phyloP scores from a whole-genome alignment of 768 basidiomycete species.

The Filobasidium wieringae region DNA sequence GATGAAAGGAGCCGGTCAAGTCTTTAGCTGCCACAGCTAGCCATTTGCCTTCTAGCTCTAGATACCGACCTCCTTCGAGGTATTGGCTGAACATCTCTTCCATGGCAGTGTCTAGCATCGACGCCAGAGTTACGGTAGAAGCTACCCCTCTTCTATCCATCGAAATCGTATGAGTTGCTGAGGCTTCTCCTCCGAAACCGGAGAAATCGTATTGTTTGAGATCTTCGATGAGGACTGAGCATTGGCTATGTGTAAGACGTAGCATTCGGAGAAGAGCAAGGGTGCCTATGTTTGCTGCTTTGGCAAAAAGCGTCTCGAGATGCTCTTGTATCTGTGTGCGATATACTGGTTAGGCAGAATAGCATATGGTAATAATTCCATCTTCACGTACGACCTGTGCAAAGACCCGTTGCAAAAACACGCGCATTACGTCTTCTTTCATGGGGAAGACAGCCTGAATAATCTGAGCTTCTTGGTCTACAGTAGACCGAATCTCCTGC shows the following conservation, averaged over 20 bases:
- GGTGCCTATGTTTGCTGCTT: conserved; percentile 63
- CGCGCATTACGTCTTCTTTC: conserved; percentile 91
- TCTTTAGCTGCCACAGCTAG: conserved; percentile 64
- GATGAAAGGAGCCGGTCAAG: conserved; percentile 61
- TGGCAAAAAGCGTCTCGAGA: conserved; percentile 74
- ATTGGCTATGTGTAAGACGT: conserved; percentile 71
- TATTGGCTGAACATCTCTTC: conserved; percentile 94
- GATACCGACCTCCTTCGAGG: conserved; percentile 77
- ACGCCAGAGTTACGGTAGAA: conserved; percentile 42
- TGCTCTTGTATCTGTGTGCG: conserved; percentile 82
- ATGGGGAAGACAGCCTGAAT: conserved; percentile 98
- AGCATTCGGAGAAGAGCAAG: conserved; percentile 82
- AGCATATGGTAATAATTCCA: not conserved
- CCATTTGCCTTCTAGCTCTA: conserved; percentile 81
- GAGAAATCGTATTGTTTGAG: conserved; percentile 82
- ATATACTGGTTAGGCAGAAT: not conserved
- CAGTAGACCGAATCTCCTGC: conserved; percentile 74
- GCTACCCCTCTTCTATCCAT: not conserved
- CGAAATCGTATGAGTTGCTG: conserved; percentile 35
- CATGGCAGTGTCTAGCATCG: conserved; percentile 89
- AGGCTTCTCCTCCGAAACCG: conserved; percentile 30
- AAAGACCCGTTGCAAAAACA: conserved; percentile 92
- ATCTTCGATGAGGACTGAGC: conserved; percentile 71
- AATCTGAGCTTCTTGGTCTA: conserved; percentile 91
- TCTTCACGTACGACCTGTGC: conserved; percentile 70